phyloP scores from a whole-genome alignment of 139 green algal species.

The Penium margaritaceum region DNA sequence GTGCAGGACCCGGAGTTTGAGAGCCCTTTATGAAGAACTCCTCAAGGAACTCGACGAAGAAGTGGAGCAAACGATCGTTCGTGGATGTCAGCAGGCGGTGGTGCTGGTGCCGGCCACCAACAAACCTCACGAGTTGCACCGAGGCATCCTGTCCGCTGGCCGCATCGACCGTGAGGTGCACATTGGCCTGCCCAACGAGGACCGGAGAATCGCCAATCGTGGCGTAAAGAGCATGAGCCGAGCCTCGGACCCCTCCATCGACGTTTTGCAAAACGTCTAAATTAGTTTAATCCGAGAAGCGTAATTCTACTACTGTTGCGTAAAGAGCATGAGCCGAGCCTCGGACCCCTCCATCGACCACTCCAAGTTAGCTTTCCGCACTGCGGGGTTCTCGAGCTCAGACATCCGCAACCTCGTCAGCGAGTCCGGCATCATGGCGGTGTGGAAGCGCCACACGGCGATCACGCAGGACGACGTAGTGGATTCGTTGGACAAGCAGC shows the following conservation, averaged over 20 bases:
- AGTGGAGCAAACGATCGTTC: no score
- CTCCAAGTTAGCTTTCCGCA: slow-evolving; percentile 32
- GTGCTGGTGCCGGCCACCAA: slow-evolving; percentile 48
- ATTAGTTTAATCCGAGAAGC: no score
- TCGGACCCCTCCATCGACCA: background rate
- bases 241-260: no score
- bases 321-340: background rate
- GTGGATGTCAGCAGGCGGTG: no score
- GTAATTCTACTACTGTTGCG: no score
- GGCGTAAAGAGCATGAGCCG: no score
- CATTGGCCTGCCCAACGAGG: slow-evolving; percentile 34
- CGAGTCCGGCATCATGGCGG: slow-evolving; percentile 23
- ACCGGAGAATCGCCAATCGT: slow-evolving; percentile 8
- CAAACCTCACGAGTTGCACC: slow-evolving; percentile 60
- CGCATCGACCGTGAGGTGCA: slow-evolving; percentile 78
- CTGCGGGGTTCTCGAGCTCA: slow-evolving; percentile 1
- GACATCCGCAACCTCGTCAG: slow-evolving; percentile 30
- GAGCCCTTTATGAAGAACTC: no score
- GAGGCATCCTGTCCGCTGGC: slow-evolving; percentile 70
- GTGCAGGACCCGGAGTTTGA: no score
- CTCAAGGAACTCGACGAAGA: no score
- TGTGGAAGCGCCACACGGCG: background rate
- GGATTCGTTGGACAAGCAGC: slow-evolving; percentile 8
- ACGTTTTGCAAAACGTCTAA: no score
- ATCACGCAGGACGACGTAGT: slow-evolving; percentile 25